Base-by-base conservation (phyloP, 257 asterid species). In the Gardenia jasminoides region DNA sequence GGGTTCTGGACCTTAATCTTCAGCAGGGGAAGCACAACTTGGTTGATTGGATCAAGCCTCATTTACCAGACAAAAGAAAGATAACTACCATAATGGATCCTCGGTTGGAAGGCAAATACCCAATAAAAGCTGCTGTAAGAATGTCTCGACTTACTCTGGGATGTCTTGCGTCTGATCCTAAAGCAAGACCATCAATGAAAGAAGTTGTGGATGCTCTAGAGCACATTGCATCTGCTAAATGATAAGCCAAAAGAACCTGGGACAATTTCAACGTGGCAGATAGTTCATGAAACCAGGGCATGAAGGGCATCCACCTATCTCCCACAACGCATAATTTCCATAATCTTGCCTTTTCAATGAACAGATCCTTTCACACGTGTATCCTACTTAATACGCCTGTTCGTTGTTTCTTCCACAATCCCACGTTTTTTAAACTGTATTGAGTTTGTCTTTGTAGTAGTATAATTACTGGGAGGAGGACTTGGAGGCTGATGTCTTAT, bases 31-130 rank as follows among this genome's bases (percentile, higher is more conserved):
- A 90, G 59, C 92, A 87, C 3, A 80, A 82, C 41, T 85, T 90
- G 81, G 84, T 83, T 11, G 94, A 89, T 3, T 92, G 97, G 97
- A 83, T 92, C 70, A 92, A 87, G 87, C 97, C 97, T 16, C 86
- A 80, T 79, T 73, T 92, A 65, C 70, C 85, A 1, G 82, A 87
- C 28, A 84, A 83, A 82, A 89, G 89, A 82, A 92, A 82, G 86
- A 50, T 92, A 76, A 90, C 87, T 89, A 74, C 83, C 36, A 81
- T 86, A 3, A 88, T 92, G 90, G 97, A 90, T 79, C 67, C 90
- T 2, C 88, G 84, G 61, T 72, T 92, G 75, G 90, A 86, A 79
- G 97, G 92, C 50, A 84, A 78, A 81, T 92, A 90, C 76, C 95
- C 93, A 56, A 84, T 85, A 7, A 89, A 82, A 72, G 83, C 95